Evolutionary conservation across 805 yeast species (phyloP), one percentile per base, ranked within the genome.

Genomic region (Teunomyces gatunensis): DNA sequence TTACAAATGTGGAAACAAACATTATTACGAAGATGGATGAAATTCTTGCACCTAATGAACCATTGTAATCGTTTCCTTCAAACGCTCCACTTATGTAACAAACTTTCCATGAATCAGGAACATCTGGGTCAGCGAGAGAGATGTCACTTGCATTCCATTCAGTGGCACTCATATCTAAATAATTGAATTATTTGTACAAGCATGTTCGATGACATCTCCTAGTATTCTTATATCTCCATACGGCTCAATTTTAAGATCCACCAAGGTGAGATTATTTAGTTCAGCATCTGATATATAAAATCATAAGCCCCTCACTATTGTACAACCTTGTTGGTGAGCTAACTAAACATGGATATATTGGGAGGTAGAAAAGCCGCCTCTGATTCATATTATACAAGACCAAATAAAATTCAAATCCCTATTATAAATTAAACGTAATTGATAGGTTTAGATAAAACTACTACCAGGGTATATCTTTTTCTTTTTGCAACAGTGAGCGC

Each of bases 21-120:
- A 81, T 54, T 36, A 84, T 78, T 20, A 83, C 88, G 59, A 83
- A 83, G 6, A 83, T 64, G 4, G 87, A 65, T 2, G 86, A 81
- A 47, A 84, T 78, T 54, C 89, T 69, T 45, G 74, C 72, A 4
- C 73, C 74, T 25, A 53, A 51, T 44, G 53, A 52, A 6, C 81
- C 83, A 47, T 75, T 64, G 53, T 71, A 79, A 6, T 75, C 81
- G 51, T 71, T 77, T 2, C 57, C 64, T n/a, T 37, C 40, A 12
- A 37, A 37, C n/a, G n/a, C 40, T 20, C 40, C 40, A 23, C n/a
- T 13, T 5, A 37, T 21, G 29, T 37, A 37, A 9, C 40, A 37
- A 9, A 37, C 40, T n/a, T 37, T 37, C 40, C 40, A 37, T 5
- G 40, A 21, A 23, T 37, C 40, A 11, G 40, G 40, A 13, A 37